Evolutionary conservation across 257 asterid species (phyloP), one percentile per base, ranked within the genome.

Genomic region (Linderniella brevidens): DNA sequence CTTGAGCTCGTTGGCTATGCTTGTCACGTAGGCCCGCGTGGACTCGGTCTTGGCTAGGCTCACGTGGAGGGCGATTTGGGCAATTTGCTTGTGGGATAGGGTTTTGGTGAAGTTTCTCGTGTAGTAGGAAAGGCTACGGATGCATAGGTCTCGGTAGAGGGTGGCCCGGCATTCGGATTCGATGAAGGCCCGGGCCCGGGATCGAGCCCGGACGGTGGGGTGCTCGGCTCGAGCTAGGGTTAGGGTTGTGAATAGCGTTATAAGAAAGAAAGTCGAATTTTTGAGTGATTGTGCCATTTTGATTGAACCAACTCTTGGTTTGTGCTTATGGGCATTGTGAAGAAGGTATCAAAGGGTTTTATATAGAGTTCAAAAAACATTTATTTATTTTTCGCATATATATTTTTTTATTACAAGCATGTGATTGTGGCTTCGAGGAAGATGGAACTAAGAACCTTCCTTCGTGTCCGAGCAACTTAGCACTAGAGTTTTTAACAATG

Each of bases 11-110:
- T 57, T 58, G 0, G 76, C 78, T 54, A 73, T 79, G 35, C 47
- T 48, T 15, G 56, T 59, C 47, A 79, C 62, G 55, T 73, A 79
- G 6, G 58, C 58, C 8, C 61, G 65, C 0, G 94, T 73, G 25
- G 68, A 68, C 41, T 63, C 50, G 1, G 94, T 87, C 62, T 52
- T 43, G 10, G 41, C 68, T 13, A 74, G 37, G 46, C 82, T 78
- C 29, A 82, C 82, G 40, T 35, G 58, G 10, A 82, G 58, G 0
- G 94, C 84, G 9, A 68, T 17, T 8, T 67, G 84, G 10, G 84
- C 84, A 12, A 82, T 25, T 16, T 64, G 68, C 14, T 62, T 77
- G 0, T 66, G 78, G 10, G 71, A 72, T 29, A 65, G 51, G 0
- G 64, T 9, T 1, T 56, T 63, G 0, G 85, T 59, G 57, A 65